These are phyloP conservation scores for Silene uniflora DNA, from an alignment of 148 eudicot species.

Conservation along the genomic window DNA sequence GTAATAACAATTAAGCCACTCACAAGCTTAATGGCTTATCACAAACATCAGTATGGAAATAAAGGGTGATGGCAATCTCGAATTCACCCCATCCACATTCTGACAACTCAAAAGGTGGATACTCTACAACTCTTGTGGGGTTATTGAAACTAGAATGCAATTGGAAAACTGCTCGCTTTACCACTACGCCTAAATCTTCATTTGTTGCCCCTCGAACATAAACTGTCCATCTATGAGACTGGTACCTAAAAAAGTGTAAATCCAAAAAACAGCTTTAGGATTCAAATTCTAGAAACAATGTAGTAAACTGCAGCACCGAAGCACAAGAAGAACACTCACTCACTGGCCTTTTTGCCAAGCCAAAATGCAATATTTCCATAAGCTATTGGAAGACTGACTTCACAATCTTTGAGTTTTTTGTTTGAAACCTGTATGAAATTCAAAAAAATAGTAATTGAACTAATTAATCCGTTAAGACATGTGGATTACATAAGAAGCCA, in stretches of 20 bases:
- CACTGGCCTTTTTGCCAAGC: constrained; percentile 88
- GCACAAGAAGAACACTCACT: constrained; percentile 45
- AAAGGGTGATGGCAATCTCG: constrained; percentile 71
- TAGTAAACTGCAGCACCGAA: background rate
- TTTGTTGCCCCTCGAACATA: constrained; percentile 89
- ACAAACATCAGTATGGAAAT: constrained; percentile 63
- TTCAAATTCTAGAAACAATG: background rate
- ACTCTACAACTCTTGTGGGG: constrained; percentile 69
- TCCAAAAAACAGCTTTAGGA: background rate
- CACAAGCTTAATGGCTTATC: constrained; percentile 68
- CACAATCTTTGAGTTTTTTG: constrained; percentile 56
- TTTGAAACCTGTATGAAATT: constrained; percentile 29
- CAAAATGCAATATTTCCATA: constrained; percentile 87
- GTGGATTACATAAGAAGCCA: background rate
- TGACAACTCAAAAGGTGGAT: constrained; percentile 77
- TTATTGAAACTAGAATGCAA: constrained; percentile 80
- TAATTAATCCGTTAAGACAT: background rate
- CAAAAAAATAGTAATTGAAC: background rate
- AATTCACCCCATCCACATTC: constrained; percentile 99
- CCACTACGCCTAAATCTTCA: constrained; percentile 64
- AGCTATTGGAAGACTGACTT: constrained; percentile 70
- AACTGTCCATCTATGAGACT: constrained; percentile 89
- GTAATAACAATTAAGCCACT: constrained; percentile 26
- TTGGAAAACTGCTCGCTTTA: constrained; percentile 72
- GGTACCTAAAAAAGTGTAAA: constrained; percentile 40